Evolutionary conservation across 768 basidiomycete genomes (phyloP), one percentile per base, ranked within the genome.

Genomic region (Thelephora ganbajun): DNA sequence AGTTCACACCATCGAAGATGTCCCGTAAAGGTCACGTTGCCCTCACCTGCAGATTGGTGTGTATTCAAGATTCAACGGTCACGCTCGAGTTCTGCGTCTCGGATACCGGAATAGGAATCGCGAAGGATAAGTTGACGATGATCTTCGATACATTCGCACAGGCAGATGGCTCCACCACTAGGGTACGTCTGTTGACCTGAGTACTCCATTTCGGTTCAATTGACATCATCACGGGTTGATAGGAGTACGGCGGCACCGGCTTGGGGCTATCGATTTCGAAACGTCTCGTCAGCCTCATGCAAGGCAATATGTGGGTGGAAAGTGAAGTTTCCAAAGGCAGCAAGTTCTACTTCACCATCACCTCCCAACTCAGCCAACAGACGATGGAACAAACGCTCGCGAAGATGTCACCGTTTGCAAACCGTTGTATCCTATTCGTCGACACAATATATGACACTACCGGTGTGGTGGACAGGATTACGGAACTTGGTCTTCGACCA

Each of bases 141-240:
- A 98, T 98, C 61, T 99, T 98, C 66, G 96, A 99, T 60, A 98
- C 96, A 1, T 99, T 99, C 67, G 91, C 89, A 54, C 96, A 98
- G 61, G 96, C 96, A 0, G 96, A 98, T 69, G 96, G 96, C 20
- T 97, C 92, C 6, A 98, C 96, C 3, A 98, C 93, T 5, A 67
- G 94, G 59, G 89, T 88, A 56, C 37, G 82, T 69, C 33, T 30
- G 44, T 35, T 39, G 34, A 36, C 18, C 26, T 30, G 37, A 35
- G 49, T 51, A 45, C 51, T 50, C 53, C 51, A 16, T 35, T 41
- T 18, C 30, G 20, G 33, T 35, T 9, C 20, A 12, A 36, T 50
- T 35, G 35, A 20, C 14, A 35, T n/a, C 33, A 36, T 12, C 33
- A 4, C 6, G 18, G 41, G 9, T 41, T 44, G 22, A 11, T 56